Percentiles rank a stretch among this genome's conserved stretches.
Conservation (phyloP, 345 rosid species). For the Eucalyptus albens region DNA sequence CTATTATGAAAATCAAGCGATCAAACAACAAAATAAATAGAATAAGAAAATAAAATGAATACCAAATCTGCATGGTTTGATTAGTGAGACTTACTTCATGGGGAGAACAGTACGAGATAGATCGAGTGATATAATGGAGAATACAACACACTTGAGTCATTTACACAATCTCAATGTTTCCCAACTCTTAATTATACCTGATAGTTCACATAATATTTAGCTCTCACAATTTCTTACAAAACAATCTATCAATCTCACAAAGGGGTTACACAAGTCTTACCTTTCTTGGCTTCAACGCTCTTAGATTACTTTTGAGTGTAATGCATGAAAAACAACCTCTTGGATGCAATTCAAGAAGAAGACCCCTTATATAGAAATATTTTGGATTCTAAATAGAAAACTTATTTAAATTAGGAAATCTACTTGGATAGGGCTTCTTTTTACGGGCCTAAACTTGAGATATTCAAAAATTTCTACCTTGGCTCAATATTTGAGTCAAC, state of each 20-base stretch:
- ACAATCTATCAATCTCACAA: not conserved
- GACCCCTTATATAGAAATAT: not conserved
- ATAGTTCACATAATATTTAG: not conserved
- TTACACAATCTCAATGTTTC: not conserved
- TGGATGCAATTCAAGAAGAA: not conserved
- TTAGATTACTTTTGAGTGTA: not conserved
- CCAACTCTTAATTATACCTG: accelerated
- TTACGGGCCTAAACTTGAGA: not conserved
- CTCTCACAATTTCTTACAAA: not conserved
- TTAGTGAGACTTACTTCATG: not conserved
- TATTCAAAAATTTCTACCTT: not conserved
- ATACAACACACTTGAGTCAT: not conserved
- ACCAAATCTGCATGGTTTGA: not conserved
- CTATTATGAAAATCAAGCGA: not conserved
- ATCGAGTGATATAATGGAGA: not conserved
- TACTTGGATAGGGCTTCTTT: not conserved
- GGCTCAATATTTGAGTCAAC: not conserved
- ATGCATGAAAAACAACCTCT: not conserved
- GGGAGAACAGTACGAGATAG: not conserved
- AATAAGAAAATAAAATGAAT: not conserved
- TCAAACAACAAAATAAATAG: not conserved
- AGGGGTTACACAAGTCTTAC: not conserved
- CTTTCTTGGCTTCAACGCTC: not conserved
- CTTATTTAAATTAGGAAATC: not conserved
- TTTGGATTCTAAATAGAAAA: not conserved